Percentiles rank a stretch among this genome's conserved stretches.
phyloP scores from a whole-genome alignment of 148 eudicot genomes.

The Rhododendron henanense region DNA sequence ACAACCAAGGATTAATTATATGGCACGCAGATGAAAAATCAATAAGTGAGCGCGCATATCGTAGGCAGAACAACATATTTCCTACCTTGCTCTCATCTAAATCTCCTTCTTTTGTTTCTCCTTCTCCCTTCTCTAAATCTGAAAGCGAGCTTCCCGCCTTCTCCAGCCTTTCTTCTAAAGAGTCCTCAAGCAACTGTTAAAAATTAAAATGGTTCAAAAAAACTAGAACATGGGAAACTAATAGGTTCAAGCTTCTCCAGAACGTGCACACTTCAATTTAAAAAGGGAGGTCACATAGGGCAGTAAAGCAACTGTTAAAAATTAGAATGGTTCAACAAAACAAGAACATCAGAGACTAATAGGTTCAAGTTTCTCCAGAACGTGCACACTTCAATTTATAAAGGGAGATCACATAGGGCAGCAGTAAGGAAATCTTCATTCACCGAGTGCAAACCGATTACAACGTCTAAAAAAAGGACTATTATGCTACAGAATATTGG shows the following conservation, averaged over 20 bases:
- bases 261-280: neutral
- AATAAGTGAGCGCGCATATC: neutral
- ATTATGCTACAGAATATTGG: neutral
- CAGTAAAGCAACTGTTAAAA: constrained; percentile 45
- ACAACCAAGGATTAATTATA: neutral
- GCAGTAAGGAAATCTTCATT: neutral
- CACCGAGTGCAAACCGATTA: neutral
- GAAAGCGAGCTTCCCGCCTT: constrained; percentile 59
- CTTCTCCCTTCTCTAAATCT: constrained; percentile 80
- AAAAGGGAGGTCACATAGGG: neutral
- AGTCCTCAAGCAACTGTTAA: constrained; percentile 80
- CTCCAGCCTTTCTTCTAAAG: constrained; percentile 85
- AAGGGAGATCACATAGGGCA: neutral
- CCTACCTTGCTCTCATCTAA: constrained; percentile 78
- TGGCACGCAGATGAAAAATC: neutral
- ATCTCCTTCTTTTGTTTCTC: constrained; percentile 80
- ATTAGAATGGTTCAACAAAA: constrained; percentile 17
- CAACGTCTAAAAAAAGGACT: neutral
- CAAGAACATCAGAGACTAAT: neutral
- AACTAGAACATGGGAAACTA: neutral
- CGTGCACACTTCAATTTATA: neutral
- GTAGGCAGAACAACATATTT: constrained; percentile 11
- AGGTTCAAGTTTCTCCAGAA: neutral
- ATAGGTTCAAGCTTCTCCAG: neutral
- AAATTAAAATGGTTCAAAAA: constrained; percentile 17